Percentiles rank a stretch among this genome's conserved stretches.
These are phyloP conservation scores for Wallemia mellicola DNA, from an alignment of 1,284 basidiomycete species.

Conservation along the genomic window DNA sequence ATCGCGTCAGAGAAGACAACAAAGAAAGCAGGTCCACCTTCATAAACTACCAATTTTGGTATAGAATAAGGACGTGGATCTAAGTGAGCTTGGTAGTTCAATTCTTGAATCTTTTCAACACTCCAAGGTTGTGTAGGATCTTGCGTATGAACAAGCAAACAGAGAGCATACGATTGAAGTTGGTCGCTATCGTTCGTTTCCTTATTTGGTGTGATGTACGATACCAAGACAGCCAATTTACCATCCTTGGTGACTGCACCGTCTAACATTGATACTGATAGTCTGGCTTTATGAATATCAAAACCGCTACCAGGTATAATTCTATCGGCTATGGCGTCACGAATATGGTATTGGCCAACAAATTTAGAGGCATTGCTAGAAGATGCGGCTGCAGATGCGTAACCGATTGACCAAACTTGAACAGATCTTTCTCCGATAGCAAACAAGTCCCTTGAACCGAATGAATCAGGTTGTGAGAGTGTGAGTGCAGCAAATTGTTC, in stretches of 20 bases:
- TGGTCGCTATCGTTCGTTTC: neutral
- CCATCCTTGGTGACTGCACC: neutral
- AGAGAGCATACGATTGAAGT: conserved; percentile 7
- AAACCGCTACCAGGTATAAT: neutral
- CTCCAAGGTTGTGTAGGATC: conserved; percentile 7
- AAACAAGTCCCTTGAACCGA: conserved; percentile 7
- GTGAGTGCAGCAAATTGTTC: conserved; percentile 5
- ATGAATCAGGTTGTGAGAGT: conserved; percentile 1
- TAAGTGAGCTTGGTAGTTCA: conserved; percentile 12
- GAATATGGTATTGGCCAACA: neutral
- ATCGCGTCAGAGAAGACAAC: conserved; percentile 16
- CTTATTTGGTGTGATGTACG: conserved; percentile 2
- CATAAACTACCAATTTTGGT: conserved; percentile 13
- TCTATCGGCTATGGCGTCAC: neutral
- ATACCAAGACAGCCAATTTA: conserved; percentile 6
- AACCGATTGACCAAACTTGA: neutral
- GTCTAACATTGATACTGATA: neutral
- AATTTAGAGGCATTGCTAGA: neutral
- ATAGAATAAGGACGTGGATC: conserved; percentile 16
- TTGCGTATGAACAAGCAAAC: conserved; percentile 4
- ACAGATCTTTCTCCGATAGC: conserved; percentile 8
- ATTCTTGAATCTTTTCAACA: conserved; percentile 9
- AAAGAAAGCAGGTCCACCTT: conserved; percentile 13
- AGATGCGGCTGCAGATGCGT: neutral
- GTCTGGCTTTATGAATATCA: neutral